phyloP scores from a whole-genome alignment of 805 yeast species.

The Ogataea nonfermentans region DNA sequence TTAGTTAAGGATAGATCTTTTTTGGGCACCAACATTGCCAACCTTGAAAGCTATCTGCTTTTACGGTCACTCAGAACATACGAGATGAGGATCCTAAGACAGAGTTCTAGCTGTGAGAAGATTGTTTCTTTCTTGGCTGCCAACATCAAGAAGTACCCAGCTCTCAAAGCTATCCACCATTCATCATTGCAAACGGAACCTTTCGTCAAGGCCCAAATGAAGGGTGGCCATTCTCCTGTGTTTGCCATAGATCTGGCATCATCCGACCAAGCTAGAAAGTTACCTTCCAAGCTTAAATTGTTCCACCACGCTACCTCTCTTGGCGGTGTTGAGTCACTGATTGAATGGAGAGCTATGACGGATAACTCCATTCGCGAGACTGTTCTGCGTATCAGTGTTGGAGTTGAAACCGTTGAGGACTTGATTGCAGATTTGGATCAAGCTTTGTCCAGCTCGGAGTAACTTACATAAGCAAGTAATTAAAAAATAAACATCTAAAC shows the following conservation, averaged over 20 bases:
- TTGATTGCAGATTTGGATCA: slow-evolving; percentile 67
- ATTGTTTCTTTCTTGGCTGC: slow-evolving; percentile 59
- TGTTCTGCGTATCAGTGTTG: slow-evolving; percentile 73
- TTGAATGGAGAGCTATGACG: slow-evolving; percentile 86
- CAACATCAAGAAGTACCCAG: slow-evolving; percentile 47
- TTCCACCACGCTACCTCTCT: slow-evolving; percentile 91
- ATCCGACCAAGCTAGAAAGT: slow-evolving; percentile 52
- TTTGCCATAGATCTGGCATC: slow-evolving; percentile 59
- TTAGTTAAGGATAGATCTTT: slow-evolving; percentile 62
- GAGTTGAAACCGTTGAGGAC: slow-evolving; percentile 76
- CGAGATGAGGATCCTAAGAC: slow-evolving; percentile 67
- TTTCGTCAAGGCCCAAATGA: slow-evolving; percentile 63
- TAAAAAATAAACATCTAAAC: slow-evolving; percentile 5
- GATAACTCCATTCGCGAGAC: slow-evolving; percentile 56
- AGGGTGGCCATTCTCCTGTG: slow-evolving; percentile 69
- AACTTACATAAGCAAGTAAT: slow-evolving; percentile 3
- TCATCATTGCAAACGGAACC: slow-evolving; percentile 74
- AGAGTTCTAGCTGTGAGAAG: slow-evolving; percentile 58
- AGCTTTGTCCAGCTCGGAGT: slow-evolving; percentile 41
- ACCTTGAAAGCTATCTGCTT: slow-evolving; percentile 71
- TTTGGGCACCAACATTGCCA: slow-evolving; percentile 78
- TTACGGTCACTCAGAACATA: slow-evolving; percentile 79
- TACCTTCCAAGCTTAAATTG: slow-evolving; percentile 64
- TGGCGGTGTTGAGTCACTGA: slow-evolving; percentile 88
- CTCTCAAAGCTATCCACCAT: slow-evolving; percentile 56